Evolutionary conservation across 306 rosid species (phyloP).

Genomic region (Oxytropis ochrocephala): DNA sequence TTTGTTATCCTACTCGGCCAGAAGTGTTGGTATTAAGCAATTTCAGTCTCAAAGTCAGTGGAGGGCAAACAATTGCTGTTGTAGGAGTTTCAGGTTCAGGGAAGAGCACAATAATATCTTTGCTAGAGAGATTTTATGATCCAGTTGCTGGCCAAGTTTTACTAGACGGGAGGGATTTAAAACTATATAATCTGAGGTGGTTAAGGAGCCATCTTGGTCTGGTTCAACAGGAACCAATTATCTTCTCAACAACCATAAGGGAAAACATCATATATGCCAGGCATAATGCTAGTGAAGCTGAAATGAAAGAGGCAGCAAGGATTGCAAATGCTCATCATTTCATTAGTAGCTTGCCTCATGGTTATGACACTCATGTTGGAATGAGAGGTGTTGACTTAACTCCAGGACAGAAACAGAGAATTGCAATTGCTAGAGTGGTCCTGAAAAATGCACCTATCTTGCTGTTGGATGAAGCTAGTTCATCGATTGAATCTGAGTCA

Average conservation of each 20-base stretch:
- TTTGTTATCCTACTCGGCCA: conserved; percentile 96
- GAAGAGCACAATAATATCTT: conserved; percentile 92
- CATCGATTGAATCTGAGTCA: conserved; percentile 95
- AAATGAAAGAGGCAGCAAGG: conserved; percentile 97
- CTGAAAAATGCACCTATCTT: conserved; percentile 94
- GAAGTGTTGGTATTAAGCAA: conserved; percentile 92
- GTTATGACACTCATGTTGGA: conserved; percentile 97
- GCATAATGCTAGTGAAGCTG: conserved; percentile 98
- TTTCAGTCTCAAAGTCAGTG: conserved; percentile 86
- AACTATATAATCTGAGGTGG: conserved; percentile 89
- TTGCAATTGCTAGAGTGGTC: conserved; percentile 93
- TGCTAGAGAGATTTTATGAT: conserved; percentile 93
- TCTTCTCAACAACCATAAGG: conserved; percentile 92
- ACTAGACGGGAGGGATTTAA: conserved; percentile 90
- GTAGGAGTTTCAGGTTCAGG: conserved; percentile 99
- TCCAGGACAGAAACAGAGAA: conserved; percentile 99
- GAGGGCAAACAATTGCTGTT: conserved; percentile 95
- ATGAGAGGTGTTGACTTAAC: conserved; percentile 99
- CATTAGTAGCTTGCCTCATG: conserved; percentile 96
- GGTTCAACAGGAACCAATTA: conserved; percentile 98
- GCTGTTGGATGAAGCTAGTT: conserved; percentile 96
- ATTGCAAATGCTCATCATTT: conserved; percentile 99
- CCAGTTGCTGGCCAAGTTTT: conserved; percentile 98
- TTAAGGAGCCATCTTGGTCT: conserved; percentile 93
- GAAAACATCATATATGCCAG: conserved; percentile 97